A percentile compares a stretch with the other conserved stretches of the same genome.
Evolutionary conservation across 2,329 filamentous ascomycete genomes (phyloP).

Genomic region (Trichoderma brevicompactum): DNA sequence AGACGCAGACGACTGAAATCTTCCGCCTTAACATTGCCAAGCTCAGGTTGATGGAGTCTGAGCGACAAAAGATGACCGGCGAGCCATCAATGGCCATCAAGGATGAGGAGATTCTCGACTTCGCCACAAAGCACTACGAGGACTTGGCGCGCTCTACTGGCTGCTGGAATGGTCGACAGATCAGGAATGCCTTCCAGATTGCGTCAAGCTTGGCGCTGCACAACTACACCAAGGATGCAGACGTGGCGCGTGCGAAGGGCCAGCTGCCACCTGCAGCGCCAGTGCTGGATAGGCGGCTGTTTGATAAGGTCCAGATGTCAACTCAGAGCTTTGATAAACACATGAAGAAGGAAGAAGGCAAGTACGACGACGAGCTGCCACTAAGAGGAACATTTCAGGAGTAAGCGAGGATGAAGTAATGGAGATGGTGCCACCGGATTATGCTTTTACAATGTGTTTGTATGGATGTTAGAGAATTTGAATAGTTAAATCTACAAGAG

Average conservation of each 20-base stretch:
- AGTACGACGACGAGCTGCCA: slow-evolving; percentile 42
- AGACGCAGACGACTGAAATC: slow-evolving; percentile 46
- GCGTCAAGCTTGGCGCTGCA: slow-evolving; percentile 46
- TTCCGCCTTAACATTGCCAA: slow-evolving; percentile 48
- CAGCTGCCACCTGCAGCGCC: slow-evolving; percentile 44
- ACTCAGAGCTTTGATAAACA: slow-evolving; percentile 49
- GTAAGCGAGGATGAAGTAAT: background rate
- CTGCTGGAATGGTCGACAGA: slow-evolving; percentile 47
- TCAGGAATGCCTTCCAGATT: slow-evolving; percentile 45
- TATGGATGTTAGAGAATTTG: background rate
- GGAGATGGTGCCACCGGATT: background rate
- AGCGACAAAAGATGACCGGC: slow-evolving; percentile 44
- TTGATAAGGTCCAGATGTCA: slow-evolving; percentile 50
- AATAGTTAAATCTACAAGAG: background rate
- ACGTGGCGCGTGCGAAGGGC: slow-evolving; percentile 40
- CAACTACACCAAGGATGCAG: slow-evolving; percentile 40
- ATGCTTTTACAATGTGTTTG: background rate
- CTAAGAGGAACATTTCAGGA: slow-evolving; percentile 43
- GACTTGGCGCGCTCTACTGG: slow-evolving; percentile 37
- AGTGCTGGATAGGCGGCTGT: slow-evolving; percentile 44
- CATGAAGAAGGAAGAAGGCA: slow-evolving; percentile 46
- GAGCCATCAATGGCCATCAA: slow-evolving; percentile 43
- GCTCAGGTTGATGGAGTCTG: slow-evolving; percentile 43
- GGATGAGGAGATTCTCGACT: slow-evolving; percentile 43
- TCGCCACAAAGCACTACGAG: slow-evolving; percentile 43